These are phyloP conservation scores for Paracoccidioides lutzii DNA, from an alignment of 2,329 filamentous ascomycete species.

Conservation along the genomic window DNA sequence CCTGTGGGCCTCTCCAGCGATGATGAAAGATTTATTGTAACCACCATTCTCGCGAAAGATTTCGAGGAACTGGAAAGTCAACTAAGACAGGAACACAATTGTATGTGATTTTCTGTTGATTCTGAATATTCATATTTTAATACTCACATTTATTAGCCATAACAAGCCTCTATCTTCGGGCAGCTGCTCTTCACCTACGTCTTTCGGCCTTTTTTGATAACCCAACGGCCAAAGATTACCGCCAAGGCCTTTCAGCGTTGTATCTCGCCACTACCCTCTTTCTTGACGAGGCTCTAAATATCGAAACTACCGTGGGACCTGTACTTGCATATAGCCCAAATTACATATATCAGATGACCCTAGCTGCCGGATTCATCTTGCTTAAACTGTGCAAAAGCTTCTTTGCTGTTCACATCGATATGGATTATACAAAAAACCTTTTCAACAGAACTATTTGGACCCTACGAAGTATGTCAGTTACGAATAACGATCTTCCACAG, in stretches of 20 bases:
- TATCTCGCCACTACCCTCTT: constrained; percentile 36
- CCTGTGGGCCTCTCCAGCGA: constrained; percentile 39
- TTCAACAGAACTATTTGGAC: constrained; percentile 48
- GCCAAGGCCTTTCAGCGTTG: constrained; percentile 32
- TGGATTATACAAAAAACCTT: constrained; percentile 42
- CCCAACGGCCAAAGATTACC: constrained; percentile 34
- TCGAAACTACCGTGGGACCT: constrained; percentile 33
- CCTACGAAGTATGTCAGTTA: constrained; percentile 47
- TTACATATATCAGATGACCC: constrained; percentile 55
- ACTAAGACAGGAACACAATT: constrained; percentile 27
- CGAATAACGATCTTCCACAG: constrained; percentile 50
- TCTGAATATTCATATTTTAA: background rate
- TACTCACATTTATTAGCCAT: constrained; percentile 22
- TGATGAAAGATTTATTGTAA: constrained; percentile 32
- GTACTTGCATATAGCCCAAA: constrained; percentile 43
- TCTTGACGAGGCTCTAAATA: constrained; percentile 34
- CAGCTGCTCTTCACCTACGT: constrained; percentile 36
- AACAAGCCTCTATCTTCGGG: constrained; percentile 36
- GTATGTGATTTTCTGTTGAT: constrained; percentile 16
- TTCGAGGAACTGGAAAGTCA: constrained; percentile 43
- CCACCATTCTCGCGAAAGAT: constrained; percentile 34
- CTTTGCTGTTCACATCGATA: constrained; percentile 45
- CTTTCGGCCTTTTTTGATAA: constrained; percentile 40
- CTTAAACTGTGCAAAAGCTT: constrained; percentile 55
- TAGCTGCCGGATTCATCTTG: constrained; percentile 51